Percentiles rank a stretch among this genome's conserved stretches.
Evolutionary conservation across 192 early-diverging fungal species (phyloP).

Genomic region (Phlyctochytrium bullatum): DNA sequence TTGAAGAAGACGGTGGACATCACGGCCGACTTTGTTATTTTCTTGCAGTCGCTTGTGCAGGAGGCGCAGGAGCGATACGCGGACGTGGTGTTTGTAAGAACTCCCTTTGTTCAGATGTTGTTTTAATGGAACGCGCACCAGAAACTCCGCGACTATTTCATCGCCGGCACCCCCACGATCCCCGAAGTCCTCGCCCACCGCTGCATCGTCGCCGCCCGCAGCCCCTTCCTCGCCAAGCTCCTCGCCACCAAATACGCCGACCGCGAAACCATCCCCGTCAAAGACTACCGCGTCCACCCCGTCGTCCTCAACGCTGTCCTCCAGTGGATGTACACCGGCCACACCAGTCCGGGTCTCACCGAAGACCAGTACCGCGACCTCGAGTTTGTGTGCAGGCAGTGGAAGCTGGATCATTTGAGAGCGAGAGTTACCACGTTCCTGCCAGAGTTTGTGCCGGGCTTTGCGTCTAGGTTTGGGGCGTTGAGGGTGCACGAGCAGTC

Average conservation of each 20-base stretch:
- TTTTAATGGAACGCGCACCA: too few relatives aligned
- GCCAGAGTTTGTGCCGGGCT: background rate
- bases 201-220: slow-evolving; percentile 40
- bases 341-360: slow-evolving; percentile 14
- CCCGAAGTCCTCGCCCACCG: slow-evolving; percentile 40
- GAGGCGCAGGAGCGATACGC: background rate
- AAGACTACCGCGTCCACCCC: slow-evolving; percentile 26
- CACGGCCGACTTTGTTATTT: slow-evolving; percentile 30
- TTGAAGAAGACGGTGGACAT: slow-evolving; percentile 50
- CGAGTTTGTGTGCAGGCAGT: slow-evolving; percentile 25
- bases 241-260: slow-evolving; percentile 30
- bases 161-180: background rate
- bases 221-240: slow-evolving; percentile 29
- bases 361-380: slow-evolving; percentile 17
- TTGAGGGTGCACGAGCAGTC: too few relatives aligned
- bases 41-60: slow-evolving; percentile 22
- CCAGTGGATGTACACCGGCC: slow-evolving; percentile 45
- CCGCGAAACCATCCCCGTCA: slow-evolving; percentile 15
- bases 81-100: slow-evolving; percentile 14
- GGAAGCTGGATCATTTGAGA: slow-evolving; percentile 26
- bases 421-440: slow-evolving; percentile 1
- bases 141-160: background rate
- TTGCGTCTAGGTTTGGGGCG: too few relatives aligned
- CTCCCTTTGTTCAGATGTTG: background rate
- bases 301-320: slow-evolving; percentile 34